Conservation (phyloP, 1,284 basidiomycete species). For the Moniliella sp. region DNA sequence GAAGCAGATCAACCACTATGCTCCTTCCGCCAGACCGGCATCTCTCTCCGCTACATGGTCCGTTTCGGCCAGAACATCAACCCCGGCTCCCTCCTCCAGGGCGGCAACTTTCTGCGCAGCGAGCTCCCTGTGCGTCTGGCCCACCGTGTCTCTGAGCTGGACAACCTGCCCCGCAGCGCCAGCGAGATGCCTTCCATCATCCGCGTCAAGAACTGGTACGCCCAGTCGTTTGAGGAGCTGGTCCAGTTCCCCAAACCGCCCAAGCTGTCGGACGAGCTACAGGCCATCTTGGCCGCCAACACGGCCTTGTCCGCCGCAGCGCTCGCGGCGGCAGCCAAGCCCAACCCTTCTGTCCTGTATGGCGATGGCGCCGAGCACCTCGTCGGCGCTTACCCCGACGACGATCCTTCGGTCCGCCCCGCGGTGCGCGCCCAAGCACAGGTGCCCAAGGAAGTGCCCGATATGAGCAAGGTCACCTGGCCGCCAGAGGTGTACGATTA, state of each 20-base stretch:
- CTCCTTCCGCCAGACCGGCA: slow-evolving; percentile 30
- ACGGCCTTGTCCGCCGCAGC: no score
- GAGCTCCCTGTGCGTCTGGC: slow-evolving; percentile 82
- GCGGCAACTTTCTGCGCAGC: slow-evolving; percentile 20
- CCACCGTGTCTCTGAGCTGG: slow-evolving; percentile 85
- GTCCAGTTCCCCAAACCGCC: slow-evolving; percentile 29
- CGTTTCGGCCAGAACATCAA: slow-evolving; percentile 29
- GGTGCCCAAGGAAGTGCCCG: slow-evolving; percentile 3
- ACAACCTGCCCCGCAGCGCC: slow-evolving; percentile 75
- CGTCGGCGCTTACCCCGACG: no score
- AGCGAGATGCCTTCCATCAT: slow-evolving; percentile 77
- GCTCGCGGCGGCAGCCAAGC: slow-evolving; percentile 17
- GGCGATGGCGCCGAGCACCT: slow-evolving; percentile 7
- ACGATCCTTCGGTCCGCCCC: neutral
- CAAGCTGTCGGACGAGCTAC: slow-evolving; percentile 18
- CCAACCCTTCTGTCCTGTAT: slow-evolving; percentile 21
- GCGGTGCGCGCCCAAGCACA: neutral
- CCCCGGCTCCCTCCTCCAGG: slow-evolving; percentile 28
- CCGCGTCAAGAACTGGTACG: slow-evolving; percentile 95
- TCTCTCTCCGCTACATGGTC: slow-evolving; percentile 33
- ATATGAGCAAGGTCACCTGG: slow-evolving; percentile 40
- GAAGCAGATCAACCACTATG: slow-evolving; percentile 27
- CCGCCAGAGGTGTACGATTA: slow-evolving; percentile 84
- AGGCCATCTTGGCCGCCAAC: no score
- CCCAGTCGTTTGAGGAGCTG: slow-evolving; percentile 65